phyloP scores from a whole-genome alignment of 139 green algal genomes.

The Protoeuglena noctilucae region DNA sequence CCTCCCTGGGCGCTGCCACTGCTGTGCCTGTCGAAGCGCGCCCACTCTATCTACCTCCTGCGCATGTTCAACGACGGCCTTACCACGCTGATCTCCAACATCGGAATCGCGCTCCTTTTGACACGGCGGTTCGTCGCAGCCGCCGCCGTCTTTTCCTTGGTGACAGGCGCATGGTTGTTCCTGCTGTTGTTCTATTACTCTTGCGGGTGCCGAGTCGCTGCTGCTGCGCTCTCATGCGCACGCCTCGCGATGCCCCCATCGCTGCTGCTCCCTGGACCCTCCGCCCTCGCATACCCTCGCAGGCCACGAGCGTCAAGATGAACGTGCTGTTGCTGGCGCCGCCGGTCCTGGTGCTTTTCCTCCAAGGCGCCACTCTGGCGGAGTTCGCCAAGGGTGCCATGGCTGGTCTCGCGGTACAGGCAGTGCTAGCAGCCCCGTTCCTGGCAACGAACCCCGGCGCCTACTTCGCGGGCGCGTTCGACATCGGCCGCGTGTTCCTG shows the following conservation, averaged over 20 bases:
- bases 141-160: slow-evolving; percentile 30
- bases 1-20: slow-evolving; percentile 51
- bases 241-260: too few relatives aligned
- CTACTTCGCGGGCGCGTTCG: slow-evolving; percentile 47
- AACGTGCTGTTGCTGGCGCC: slow-evolving; percentile 67
- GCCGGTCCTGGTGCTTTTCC: slow-evolving; percentile 35
- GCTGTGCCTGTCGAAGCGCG: slow-evolving; percentile 53
- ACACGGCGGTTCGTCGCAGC: slow-evolving; percentile 9
- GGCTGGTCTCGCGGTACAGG: slow-evolving; percentile 27
- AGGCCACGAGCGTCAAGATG: slow-evolving; percentile 75
- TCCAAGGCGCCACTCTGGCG: slow-evolving; percentile 17
- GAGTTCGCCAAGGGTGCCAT: slow-evolving; percentile 4
- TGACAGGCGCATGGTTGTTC: slow-evolving; percentile 82
- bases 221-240: too few relatives aligned
- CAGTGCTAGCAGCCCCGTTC: slow-evolving; percentile 41
- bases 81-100: slow-evolving; percentile 41
- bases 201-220: too few relatives aligned
- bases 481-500: slow-evolving; percentile 58
- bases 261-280: too few relatives aligned
- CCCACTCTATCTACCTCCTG: slow-evolving; percentile 74
- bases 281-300: too few relatives aligned
- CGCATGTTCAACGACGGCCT: slow-evolving; percentile 78
- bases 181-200: slow-evolving; percentile 67
- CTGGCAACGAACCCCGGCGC: slow-evolving; percentile 20
- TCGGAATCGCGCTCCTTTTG: slow-evolving; percentile 20